Evolutionary conservation across 352 stramenopile genomes (phyloP).

Genomic region (Phytophthora pisi): DNA sequence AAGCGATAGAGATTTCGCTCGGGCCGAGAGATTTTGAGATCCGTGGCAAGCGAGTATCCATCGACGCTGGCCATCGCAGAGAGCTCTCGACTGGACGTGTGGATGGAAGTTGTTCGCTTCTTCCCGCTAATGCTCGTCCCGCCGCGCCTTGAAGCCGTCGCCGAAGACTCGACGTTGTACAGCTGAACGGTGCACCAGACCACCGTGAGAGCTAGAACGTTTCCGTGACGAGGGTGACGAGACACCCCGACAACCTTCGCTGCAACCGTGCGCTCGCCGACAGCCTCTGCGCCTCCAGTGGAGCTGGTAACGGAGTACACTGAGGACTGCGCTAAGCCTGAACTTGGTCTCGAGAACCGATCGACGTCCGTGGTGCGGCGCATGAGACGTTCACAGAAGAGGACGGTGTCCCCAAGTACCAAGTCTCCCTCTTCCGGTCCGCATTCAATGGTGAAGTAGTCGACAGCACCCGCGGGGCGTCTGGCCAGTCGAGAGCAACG

Average conservation of each 20-base stretch:
- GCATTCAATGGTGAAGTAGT: constrained; percentile 80
- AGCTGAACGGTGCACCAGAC: constrained; percentile 82
- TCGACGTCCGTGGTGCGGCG: constrained; percentile 38
- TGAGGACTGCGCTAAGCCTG: constrained; percentile 29
- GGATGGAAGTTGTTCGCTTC: constrained; percentile 27
- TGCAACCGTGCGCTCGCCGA: constrained; percentile 80
- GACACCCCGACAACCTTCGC: constrained; percentile 63
- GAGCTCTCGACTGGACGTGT: constrained; percentile 31
- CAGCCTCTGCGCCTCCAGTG: constrained; percentile 32
- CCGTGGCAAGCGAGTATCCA: constrained; percentile 40
- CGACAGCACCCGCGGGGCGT: constrained; percentile 48
- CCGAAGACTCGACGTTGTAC: constrained; percentile 53
- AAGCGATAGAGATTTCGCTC: constrained; percentile 76
- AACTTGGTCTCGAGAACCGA: constrained; percentile 29
- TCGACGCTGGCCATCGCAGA: constrained; percentile 36
- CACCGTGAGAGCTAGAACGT: constrained; percentile 67
- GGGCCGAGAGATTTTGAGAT: constrained; percentile 71
- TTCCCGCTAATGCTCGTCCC: constrained; percentile 32
- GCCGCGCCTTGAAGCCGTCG: constrained; percentile 23
- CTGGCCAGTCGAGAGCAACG: constrained; percentile 35
- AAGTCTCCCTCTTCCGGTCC: constrained; percentile 73
- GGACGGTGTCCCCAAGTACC: constrained; percentile 88
- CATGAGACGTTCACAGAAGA: constrained; percentile 93
- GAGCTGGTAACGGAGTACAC: constrained; percentile 63
- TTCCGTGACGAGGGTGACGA: constrained; percentile 52